Evolutionary conservation across 441 rosid genomes (phyloP).

Genomic region (Geranium incanum): DNA sequence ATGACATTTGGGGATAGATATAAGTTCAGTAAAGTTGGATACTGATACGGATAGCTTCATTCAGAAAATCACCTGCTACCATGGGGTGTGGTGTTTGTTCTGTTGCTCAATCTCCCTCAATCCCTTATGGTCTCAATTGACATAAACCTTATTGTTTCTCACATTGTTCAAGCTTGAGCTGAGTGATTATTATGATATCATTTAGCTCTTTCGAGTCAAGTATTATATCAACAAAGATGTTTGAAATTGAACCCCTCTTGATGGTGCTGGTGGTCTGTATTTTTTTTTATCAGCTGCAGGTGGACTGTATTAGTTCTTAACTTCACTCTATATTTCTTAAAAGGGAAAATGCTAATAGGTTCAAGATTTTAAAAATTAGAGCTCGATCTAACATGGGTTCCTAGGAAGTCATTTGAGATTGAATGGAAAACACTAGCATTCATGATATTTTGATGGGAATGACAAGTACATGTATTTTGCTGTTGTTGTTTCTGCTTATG

Average conservation of each 20-base stretch:
- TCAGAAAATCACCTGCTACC: not conserved
- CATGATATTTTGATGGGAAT: too few relatives aligned
- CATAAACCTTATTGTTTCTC: not conserved
- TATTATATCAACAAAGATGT: not conserved
- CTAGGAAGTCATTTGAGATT: not conserved
- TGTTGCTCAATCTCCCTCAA: not conserved
- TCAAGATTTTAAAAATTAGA: not conserved
- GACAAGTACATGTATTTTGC: too few relatives aligned
- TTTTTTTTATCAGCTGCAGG: too few relatives aligned
- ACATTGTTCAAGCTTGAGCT: not conserved
- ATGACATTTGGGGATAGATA: not conserved
- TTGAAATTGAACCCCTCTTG: not conserved
- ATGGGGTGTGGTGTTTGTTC: not conserved
- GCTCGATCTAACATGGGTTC: not conserved
- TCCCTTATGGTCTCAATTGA: not conserved
- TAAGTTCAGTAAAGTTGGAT: not conserved
- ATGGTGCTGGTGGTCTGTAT: not conserved
- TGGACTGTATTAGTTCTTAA: too few relatives aligned
- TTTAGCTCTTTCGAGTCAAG: not conserved
- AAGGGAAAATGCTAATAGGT: too few relatives aligned
- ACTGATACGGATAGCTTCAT: not conserved
- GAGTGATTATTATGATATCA: not conserved
- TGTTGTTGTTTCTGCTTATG: too few relatives aligned
- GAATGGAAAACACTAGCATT: not conserved
- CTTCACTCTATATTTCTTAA: too few relatives aligned